These are phyloP conservation scores for Dispira simplex DNA, from an alignment of 192 early-diverging fungal genomes.

Conservation along the genomic window DNA sequence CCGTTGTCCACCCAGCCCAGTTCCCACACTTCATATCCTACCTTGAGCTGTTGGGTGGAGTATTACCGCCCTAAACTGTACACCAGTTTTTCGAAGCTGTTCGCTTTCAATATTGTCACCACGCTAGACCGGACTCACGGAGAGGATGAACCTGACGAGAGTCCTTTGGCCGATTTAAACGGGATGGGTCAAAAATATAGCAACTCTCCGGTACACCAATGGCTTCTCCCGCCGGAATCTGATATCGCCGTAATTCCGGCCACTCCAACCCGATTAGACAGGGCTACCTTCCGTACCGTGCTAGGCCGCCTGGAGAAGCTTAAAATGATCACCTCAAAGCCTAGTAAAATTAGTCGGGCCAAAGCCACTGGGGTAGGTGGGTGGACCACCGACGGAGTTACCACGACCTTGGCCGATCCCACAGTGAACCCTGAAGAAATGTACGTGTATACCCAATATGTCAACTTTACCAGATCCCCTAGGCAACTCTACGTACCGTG, in stretches of 20 bases:
- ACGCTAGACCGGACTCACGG: slow-evolving; percentile 28
- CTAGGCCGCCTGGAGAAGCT: no score
- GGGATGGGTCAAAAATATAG: background rate
- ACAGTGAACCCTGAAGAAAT: slow-evolving; percentile 17
- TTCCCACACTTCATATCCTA: slow-evolving; percentile 19
- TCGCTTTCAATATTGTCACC: slow-evolving; percentile 78
- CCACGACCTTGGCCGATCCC: slow-evolving; percentile 33
- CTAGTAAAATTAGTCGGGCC: slow-evolving; percentile 16
- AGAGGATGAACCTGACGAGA: background rate
- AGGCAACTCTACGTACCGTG: no score
- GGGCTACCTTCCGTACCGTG: no score
- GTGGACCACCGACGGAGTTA: slow-evolving; percentile 28
- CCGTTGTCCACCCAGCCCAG: slow-evolving; percentile 1
- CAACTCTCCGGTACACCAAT: background rate
- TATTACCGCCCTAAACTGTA: slow-evolving; percentile 72
- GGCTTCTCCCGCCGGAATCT: slow-evolving; percentile 2
- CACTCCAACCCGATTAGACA: no score
- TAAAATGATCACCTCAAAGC: no score
- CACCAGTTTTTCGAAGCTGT: slow-evolving; percentile 61
- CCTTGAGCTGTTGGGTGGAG: slow-evolving; percentile 59
- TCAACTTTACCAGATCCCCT: background rate
- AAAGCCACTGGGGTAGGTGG: slow-evolving; percentile 23
- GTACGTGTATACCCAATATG: slow-evolving; percentile 15
- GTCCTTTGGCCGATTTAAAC: background rate
- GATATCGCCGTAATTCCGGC: background rate